Evolutionary conservation across 2,329 filamentous ascomycete genomes (phyloP).

Genomic region (Teratosphaeriaceae sp.): DNA sequence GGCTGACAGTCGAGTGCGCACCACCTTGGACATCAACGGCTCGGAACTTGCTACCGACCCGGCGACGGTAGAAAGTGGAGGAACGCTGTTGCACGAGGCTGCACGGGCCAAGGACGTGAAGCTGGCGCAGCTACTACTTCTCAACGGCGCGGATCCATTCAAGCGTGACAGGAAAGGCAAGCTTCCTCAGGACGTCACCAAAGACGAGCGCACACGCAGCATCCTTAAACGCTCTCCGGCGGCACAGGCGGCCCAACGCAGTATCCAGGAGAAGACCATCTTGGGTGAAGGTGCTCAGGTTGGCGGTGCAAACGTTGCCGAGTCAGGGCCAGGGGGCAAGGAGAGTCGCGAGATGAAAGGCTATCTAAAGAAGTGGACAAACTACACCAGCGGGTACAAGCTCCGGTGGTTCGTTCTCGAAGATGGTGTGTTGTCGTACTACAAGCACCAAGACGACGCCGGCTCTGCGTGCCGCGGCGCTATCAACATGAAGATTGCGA

Average conservation of each 20-base stretch:
- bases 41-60: constrained; percentile 80
- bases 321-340: constrained; percentile 59
- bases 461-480: constrained; percentile 93
- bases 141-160: constrained; percentile 95
- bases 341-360: constrained; percentile 97
- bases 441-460: constrained; percentile 97
- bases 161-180: constrained; percentile 91
- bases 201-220: constrained; percentile 79
- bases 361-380: constrained; percentile 99
- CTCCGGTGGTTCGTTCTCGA: constrained; percentile 96
- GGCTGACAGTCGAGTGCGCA: constrained; percentile 78
- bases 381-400: constrained; percentile 96
- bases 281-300: constrained; percentile 61
- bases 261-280: constrained; percentile 95
- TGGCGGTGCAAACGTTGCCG: constrained; percentile 29
- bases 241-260: constrained; percentile 85
- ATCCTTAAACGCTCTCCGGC: constrained; percentile 93
- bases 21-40: constrained; percentile 84
- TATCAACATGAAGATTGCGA: constrained; percentile 97
- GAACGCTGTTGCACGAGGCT: constrained; percentile 87
- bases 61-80: constrained; percentile 71
- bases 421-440: constrained; percentile 95
- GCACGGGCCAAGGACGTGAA: constrained; percentile 80
- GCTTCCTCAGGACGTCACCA: constrained; percentile 91
- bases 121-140: constrained; percentile 80